Percentiles rank a stretch among this genome's conserved stretches.
Evolutionary conservation across 2,329 filamentous ascomycete genomes (phyloP).

Genomic region (Colletotrichum nymphaeae): DNA sequence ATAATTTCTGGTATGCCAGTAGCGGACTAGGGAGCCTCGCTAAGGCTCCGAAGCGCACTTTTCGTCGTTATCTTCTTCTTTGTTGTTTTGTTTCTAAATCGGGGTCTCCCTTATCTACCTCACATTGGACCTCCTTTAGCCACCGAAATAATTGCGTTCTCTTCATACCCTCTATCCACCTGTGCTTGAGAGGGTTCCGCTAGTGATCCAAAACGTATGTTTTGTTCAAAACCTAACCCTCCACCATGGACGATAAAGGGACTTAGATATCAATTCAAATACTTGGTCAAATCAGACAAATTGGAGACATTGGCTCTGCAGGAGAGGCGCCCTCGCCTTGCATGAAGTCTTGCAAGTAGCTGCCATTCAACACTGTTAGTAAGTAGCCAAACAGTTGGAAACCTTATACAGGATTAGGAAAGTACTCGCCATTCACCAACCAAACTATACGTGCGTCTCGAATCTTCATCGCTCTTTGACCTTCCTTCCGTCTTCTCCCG

Average conservation of each 20-base stretch:
- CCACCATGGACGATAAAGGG: background rate
- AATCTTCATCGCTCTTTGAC: background rate
- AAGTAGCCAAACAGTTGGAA: background rate
- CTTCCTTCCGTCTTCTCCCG: background rate
- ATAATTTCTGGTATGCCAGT: background rate
- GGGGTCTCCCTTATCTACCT: no score
- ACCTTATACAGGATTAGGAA: background rate
- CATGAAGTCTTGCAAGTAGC: background rate
- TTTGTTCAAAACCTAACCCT: background rate
- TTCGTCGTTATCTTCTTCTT: no score
- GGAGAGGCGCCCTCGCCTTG: no score
- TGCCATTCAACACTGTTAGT: background rate
- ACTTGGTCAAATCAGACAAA: no score
- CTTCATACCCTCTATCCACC: no score
- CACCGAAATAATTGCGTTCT: no score
- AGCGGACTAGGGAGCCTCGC: background rate
- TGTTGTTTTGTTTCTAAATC: no score
- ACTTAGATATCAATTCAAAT: no score
- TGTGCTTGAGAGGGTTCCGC: no score
- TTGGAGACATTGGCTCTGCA: background rate
- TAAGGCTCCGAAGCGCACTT: background rate
- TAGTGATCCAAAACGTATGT: background rate
- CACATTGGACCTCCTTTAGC: no score
- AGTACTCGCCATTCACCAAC: background rate
- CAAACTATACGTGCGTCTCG: background rate